phyloP scores from a whole-genome alignment of 129 eudicot species.

The Calendula officinalis region DNA sequence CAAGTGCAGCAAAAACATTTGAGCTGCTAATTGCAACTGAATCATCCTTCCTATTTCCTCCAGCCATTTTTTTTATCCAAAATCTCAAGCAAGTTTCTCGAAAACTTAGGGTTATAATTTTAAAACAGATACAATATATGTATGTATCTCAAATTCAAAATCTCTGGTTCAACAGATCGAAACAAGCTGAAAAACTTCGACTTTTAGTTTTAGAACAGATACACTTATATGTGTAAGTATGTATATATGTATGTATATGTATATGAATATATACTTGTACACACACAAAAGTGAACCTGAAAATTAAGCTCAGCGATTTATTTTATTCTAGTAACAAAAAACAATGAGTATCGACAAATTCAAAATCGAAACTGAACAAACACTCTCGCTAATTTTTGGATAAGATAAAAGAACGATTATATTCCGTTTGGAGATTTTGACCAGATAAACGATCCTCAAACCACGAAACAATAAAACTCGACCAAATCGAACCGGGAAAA shows the following conservation, averaged over 20 bases:
- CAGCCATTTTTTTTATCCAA: constrained; percentile 57
- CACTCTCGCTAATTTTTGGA: neutral
- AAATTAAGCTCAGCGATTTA: constrained; percentile 7
- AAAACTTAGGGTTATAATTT: constrained; percentile 22
- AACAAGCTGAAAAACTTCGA: constrained; percentile 14
- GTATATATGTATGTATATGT: constrained; percentile 13
- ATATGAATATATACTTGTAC: constrained; percentile 14
- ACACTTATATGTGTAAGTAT: constrained; percentile 16
- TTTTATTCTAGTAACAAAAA: neutral
- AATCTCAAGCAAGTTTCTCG: constrained; percentile 21
- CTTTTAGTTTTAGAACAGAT: constrained; percentile 12
- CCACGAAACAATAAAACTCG: constrained; percentile 15
- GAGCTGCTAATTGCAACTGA: constrained; percentile 56
- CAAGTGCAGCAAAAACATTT: constrained; percentile 89
- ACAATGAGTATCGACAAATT: constrained; percentile 21
- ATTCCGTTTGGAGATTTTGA: constrained; percentile 7
- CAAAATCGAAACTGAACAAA: constrained; percentile 1
- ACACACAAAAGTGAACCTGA: constrained; percentile 33
- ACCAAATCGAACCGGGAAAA: constrained; percentile 16
- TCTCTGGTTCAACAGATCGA: neutral
- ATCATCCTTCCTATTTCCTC: constrained; percentile 83
- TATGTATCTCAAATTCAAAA: no score
- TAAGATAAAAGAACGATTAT: constrained; percentile 19
- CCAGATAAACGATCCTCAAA: constrained; percentile 22
- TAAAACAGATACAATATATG: neutral